Base-by-base conservation (phyloP, 202 grass and related monocot species). In the Panicum hallii region DNA sequence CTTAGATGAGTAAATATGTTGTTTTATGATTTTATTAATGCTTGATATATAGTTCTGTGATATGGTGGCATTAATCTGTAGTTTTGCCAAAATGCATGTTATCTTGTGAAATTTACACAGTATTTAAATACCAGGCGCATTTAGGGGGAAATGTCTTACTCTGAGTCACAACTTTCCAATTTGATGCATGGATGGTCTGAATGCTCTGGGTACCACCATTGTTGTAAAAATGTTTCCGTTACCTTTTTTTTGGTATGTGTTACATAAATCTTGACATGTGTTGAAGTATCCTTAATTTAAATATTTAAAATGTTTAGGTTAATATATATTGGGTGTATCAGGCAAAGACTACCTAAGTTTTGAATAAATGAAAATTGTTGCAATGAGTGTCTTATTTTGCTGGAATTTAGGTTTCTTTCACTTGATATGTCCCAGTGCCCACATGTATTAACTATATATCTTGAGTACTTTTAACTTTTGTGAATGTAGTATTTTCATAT, bases 401-500 rank as follows among this genome's bases (percentile, higher is more conserved):
- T 58, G 16, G 5, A 43, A 76, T 6, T 42, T 75, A 75, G 16
- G 16, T 55, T 40, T 2, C 54, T 41, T 57, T 75, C 52, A 55
- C 49, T 40, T 53, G 10, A 75, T 75, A 41, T 56, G 19, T 19
- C 38, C 1, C 53, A 17, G 9, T 45, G 53, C 58, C 44, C 32
- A 19, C 15, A 38, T 54, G 71, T 67, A 49, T 52, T 69, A 30
- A 41, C 20, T 46, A 55, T 67, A 52, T 68, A 19, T 66, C 30
- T 72, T 68, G 26, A 28, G 4, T 75, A 80, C 36, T 65, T 75
- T 10, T 63, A 32, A 63, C 26, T 14, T 74, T 1, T 78, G 30
- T 36, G 55, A 82, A 43, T 80, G 36, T 60, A 69, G 1, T 86
- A 64, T 73, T 68, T 40, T 41, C 71, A 22, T 20, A 75, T 72